Percentiles rank a stretch among this genome's conserved stretches.
These are phyloP conservation scores for Cryptococcus neoformans DNA, from an alignment of 1,284 basidiomycete genomes.

Conservation along the genomic window DNA sequence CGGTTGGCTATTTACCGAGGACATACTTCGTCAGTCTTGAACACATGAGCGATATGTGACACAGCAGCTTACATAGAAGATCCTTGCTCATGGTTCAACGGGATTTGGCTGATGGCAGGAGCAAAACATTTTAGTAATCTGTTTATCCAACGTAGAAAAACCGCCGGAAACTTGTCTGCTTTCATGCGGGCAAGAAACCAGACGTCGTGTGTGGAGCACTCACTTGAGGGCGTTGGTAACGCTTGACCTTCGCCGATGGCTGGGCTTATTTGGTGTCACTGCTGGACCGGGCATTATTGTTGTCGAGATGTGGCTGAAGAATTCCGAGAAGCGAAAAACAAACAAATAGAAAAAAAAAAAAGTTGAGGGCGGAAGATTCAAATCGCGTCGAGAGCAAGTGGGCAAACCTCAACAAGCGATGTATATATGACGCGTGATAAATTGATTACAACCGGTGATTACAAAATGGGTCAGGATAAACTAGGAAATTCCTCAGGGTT, in stretches of 20 bases:
- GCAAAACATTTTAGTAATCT: too few species aligned
- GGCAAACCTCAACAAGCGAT: too few species aligned
- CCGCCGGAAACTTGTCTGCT: neutral
- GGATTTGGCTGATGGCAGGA: constrained; percentile 29
- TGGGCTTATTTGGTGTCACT: constrained; percentile 5
- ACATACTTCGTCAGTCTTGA: neutral
- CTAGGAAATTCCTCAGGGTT: too few species aligned
- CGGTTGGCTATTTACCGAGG: neutral
- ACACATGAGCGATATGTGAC: neutral
- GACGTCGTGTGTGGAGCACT: neutral
- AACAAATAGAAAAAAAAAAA: neutral
- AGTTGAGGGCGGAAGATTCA: too few species aligned
- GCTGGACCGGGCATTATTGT: neutral
- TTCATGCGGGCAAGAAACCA: too few species aligned
- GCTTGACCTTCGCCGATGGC: constrained; percentile 33
- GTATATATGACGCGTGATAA: too few species aligned
- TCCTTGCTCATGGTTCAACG: constrained; percentile 31
- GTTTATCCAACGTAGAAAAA: too few species aligned
- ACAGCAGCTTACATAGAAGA: neutral
- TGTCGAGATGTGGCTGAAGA: neutral
- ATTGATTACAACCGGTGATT: too few species aligned
- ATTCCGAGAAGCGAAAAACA: neutral
- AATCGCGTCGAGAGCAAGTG: too few species aligned
- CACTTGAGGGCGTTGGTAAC: constrained; percentile 19
- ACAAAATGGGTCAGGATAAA: too few species aligned